Base-by-base conservation (phyloP, 2,329 filamentous ascomycete species). In the Colletotrichum spinosum region DNA sequence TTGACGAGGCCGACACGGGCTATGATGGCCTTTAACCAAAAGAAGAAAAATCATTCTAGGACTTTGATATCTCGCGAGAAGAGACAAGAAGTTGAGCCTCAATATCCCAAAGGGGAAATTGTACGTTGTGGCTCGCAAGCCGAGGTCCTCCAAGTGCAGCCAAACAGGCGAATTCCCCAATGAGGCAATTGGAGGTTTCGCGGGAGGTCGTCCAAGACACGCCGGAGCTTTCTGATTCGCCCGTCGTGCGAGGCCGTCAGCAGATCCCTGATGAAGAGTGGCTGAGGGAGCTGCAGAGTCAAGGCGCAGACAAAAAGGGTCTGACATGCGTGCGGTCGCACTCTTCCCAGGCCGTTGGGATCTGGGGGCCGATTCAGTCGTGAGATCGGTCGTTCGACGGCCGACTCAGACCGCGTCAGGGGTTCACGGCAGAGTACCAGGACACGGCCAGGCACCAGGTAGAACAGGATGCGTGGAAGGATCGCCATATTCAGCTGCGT, bases 51-150 rank as follows among this genome's bases (percentile, higher is more conserved):
- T 4, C 25, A 25, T 25, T 25, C 3, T 25, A 25, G 25, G 4
- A 25, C 25, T 25, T 25, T 25, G 25, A 25, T 8, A 12, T n/a
- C 15, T 37, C 17, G 46, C 33, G 46, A 42, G 25, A 51, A 42
- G 25, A 51, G 46, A 51, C 17, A 58, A 58, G 35, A 51, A 17
- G 15, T 58, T 44, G 38, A 44, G 38, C 46, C 37, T 58, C 25
- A 12, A 44, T 35, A 51, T 44, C 55, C 46, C 10, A 42, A 58
- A 51, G 17, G 55, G 55, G 55, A 15, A 44, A 44, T 50, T 11
- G 46, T 58, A 58, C 46, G 55, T 58, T 51, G 10, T 44, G 11
- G 37, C 25, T 37, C 25, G 25, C 25, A 25, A 55, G 44, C 25
- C 33, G 42, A 46, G 33, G 42, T 25, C 25, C 25, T 4, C 25